These are phyloP conservation scores for Colletotrichum orbiculare DNA, from an alignment of 2,329 filamentous ascomycete genomes.

Conservation along the genomic window DNA sequence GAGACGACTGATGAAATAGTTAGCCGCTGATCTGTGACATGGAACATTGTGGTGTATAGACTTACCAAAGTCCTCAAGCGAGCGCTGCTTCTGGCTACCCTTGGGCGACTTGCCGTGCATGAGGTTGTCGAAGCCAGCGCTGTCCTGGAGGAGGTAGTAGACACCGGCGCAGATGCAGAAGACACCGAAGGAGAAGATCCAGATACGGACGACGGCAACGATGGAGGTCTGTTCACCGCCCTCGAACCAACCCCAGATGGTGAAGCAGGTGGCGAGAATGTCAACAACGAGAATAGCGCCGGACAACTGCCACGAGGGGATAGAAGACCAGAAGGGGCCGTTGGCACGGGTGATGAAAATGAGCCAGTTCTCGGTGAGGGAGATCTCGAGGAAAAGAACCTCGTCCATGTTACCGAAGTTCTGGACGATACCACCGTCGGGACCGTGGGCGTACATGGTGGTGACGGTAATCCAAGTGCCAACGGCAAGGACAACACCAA, in stretches of 20 bases:
- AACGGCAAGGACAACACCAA: slow-evolving; percentile 82
- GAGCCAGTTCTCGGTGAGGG: slow-evolving; percentile 93
- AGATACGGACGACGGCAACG: slow-evolving; percentile 87
- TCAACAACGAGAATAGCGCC: slow-evolving; percentile 86
- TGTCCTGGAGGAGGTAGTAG: slow-evolving; percentile 83
- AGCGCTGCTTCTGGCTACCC: slow-evolving; percentile 84
- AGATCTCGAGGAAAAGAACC: slow-evolving; percentile 90
- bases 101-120: slow-evolving; percentile 92
- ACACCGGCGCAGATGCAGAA: slow-evolving; percentile 85
- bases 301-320: slow-evolving; percentile 86
- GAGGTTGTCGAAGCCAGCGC: slow-evolving; percentile 85
- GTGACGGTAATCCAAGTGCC: slow-evolving; percentile 92
- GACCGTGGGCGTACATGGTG: slow-evolving; percentile 78
- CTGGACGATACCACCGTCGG: slow-evolving; percentile 86
- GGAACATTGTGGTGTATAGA: slow-evolving; percentile 65
- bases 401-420: slow-evolving; percentile 86
- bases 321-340: slow-evolving; percentile 90
- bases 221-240: slow-evolving; percentile 74
- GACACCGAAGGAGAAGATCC: slow-evolving; percentile 91
- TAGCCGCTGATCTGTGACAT: slow-evolving; percentile 51
- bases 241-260: slow-evolving; percentile 86
- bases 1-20: slow-evolving; percentile 76
- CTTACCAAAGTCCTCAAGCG: slow-evolving; percentile 80
- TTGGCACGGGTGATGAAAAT: slow-evolving; percentile 97
- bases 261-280: slow-evolving; percentile 86